Base-by-base conservation (phyloP, 768 basidiomycete genomes). In the Goffeauzyma gilvescens region DNA sequence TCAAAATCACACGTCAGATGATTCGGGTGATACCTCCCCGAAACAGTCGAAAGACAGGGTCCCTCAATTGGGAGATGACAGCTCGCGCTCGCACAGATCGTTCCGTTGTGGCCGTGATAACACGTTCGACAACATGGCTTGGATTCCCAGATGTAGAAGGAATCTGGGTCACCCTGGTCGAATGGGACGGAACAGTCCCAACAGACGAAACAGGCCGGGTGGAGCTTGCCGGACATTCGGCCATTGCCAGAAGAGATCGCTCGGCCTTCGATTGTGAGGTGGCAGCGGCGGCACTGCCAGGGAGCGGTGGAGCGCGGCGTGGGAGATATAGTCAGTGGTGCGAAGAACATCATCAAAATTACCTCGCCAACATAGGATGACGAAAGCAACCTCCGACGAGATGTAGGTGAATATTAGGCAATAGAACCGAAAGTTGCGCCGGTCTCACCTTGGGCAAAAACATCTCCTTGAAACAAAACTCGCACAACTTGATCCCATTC, bases 151-250 rank as follows among this genome's bases (percentile, higher is more conserved):
- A 93, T 84, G 60, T 90, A 93, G 64, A 95, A 93, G 9, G 75
- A 74, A 60, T 79, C 81, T 63, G n/a, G n/a, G n/a, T n/a, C n/a
- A n/a, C n/a, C n/a, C n/a, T 84, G 84, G 3, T 82, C 83, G 68
- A 93, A 93, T 3, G 84, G 78, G 75, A 76, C 73, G 55, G 81
- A 74, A 65, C 87, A 93, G 2, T 68, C 73, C 47, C 75, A 69
- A 65, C 87, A 95, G 53, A 78, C 83, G 60, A 95, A 95, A 65
- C 87, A 95, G 28, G 77, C 75, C 45, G 75, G 74, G 57, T 90
- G 87, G 63, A 89, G 90, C 62, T 95, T 95, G 46, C 87, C 87
- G 63, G 89, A 89, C 35, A 95, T 70, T 63, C 90, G 87, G 2
- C 87, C 87, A 56, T 95, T 87, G 10, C 79, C 75, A 5, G 80